Conservation (phyloP, 257 asterid species). For the Jaltomata sinuosa region DNA sequence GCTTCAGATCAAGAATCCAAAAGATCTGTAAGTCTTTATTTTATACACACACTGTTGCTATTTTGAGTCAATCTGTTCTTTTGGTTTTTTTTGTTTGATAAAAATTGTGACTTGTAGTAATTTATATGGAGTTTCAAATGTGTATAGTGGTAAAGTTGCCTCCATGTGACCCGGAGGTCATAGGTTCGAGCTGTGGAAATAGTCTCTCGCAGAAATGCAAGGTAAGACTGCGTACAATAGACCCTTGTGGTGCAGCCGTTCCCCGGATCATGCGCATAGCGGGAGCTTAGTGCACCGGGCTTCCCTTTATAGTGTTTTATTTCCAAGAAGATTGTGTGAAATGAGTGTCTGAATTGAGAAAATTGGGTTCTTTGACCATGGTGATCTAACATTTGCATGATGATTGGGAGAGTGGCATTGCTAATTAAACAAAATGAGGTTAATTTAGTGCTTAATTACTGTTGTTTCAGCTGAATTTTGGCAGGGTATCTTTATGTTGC, state of each 20-base stretch:
- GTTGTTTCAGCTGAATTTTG: not conserved
- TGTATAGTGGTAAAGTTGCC: not conserved
- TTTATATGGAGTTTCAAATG: not conserved
- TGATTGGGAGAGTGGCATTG: not conserved
- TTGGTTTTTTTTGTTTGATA: not conserved
- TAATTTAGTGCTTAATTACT: not conserved
- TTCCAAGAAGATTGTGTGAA: not conserved
- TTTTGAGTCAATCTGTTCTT: too few species aligned
- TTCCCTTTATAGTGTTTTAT: too few species aligned
- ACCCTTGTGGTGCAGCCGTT: too few species aligned
- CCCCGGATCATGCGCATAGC: too few species aligned
- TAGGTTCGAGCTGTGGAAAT: too few species aligned
- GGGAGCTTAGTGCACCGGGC: too few species aligned
- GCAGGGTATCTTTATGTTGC: not conserved
- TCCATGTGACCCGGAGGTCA: too few species aligned
- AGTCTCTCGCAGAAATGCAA: too few species aligned
- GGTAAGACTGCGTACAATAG: too few species aligned
- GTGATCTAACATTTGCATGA: not conserved
- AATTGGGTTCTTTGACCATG: not conserved
- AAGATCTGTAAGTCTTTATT: slow-evolving; percentile 16
- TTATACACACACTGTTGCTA: not conserved
- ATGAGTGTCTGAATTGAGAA: not conserved
- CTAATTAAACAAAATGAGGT: not conserved
- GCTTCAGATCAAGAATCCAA: slow-evolving; percentile 27
- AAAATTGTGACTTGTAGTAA: not conserved